Evolutionary conservation across 2,329 filamentous ascomycete genomes (phyloP).

Genomic region (Xylaria hypoxylon): DNA sequence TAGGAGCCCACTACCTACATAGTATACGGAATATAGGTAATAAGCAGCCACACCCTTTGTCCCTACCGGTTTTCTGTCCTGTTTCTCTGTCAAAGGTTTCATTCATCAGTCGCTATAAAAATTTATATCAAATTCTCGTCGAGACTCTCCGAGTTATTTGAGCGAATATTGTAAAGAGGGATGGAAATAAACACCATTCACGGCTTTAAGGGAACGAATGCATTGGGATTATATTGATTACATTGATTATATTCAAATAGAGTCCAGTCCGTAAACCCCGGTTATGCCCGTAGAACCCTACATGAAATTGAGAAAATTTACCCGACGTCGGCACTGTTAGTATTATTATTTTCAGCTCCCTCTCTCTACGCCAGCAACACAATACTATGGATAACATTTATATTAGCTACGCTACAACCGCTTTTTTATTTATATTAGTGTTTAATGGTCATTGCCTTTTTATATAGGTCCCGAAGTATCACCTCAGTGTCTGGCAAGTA

Average conservation of each 20-base stretch:
- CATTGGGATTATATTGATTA: not conserved
- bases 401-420: not conserved
- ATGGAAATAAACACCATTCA: not conserved
- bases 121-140: not conserved
- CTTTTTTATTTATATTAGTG: not conserved
- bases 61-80: no score
- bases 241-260: not conserved
- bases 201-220: not conserved
- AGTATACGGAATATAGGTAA: no score
- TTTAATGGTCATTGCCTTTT: no score
- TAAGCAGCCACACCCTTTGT: no score
- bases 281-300: slow-evolving; percentile 12
- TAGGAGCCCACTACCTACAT: no score
- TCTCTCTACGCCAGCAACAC: no score
- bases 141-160: not conserved
- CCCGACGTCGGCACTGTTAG: slow-evolving; percentile 28
- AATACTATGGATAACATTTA: slow-evolving; percentile 43
- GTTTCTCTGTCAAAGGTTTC: no score
- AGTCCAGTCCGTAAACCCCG: slow-evolving; percentile 24
- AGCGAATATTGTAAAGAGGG: not conserved
- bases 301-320: slow-evolving; percentile 7
- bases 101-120: not conserved
- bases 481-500: slow-evolving; percentile 53
- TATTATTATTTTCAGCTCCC: no score
- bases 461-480: not conserved